Evolutionary conservation across 306 rosid species (phyloP), one percentile per base, ranked within the genome.

Genomic region (Cucurbita pepo): DNA sequence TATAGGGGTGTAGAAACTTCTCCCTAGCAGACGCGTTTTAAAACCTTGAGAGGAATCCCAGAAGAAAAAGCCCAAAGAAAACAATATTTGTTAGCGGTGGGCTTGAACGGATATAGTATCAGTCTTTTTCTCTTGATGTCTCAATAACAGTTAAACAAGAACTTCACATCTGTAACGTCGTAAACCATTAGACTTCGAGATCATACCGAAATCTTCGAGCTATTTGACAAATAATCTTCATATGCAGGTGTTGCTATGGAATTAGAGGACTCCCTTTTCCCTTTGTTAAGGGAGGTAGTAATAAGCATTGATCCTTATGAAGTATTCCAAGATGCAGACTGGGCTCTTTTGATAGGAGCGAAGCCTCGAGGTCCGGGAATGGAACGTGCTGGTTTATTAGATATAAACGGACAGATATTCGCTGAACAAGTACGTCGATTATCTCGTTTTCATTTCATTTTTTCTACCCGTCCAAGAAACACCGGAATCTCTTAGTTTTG

Each of bases 351-450:
- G 60, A 91, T 94, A 66, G 99, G 99, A 45, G 99, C 99, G 76
- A 94, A 89, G 79, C 99, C 99, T 81, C 89, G 99, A 81, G 99
- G 99, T 19, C 99, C 99, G 43, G 99, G 97, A 80, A 80, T 94
- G 89, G 99, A 94, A 82, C 88, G 99, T 25, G 96, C 99, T 6
- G 91, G 3, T 61, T 83, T 94, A 64, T 81, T 94, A 74, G 99
- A 94, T 82, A 84, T 87, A 73, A 94, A 94, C 52, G 99, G 99
- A 21, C 88, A 91, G 82, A 91, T 94, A 72, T 91, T 82, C 56
- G 96, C 97, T 0, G 84, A 78, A 71, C 99, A 94, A 96, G 99
- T 89, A 71, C 75, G 21, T 15, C 52, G 76, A 47, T 6, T 56
- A n/a, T 70, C 43, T 66, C 44, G 57, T 76, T 73, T 74, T 53